A percentile compares a stretch with the other conserved stretches of the same genome.
Conservation (phyloP, 257 asterid species). For the Penstemon eatonii region DNA sequence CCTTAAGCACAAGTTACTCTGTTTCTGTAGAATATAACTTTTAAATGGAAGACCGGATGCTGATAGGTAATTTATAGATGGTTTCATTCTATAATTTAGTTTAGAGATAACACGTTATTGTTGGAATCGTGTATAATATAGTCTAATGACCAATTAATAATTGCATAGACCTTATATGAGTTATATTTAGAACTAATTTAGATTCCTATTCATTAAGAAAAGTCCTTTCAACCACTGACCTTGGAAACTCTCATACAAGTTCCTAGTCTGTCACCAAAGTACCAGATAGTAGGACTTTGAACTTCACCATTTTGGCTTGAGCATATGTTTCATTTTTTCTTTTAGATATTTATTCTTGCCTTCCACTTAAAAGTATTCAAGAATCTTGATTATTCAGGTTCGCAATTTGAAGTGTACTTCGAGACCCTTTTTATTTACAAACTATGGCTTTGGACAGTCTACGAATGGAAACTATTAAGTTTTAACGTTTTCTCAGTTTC, state of each 20-base stretch:
- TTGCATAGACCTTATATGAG: neutral
- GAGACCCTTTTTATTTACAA: neutral
- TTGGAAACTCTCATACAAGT: neutral
- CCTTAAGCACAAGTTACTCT: constrained; percentile 5
- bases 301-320: neutral
- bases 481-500: constrained; percentile 4
- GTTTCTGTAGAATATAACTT: constrained; percentile 1
- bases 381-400: neutral
- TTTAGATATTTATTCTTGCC: neutral
- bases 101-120: neutral
- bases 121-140: constrained; percentile 1
- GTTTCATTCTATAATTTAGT: neutral
- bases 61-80: constrained; percentile 10
- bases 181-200: no score
- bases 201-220: neutral
- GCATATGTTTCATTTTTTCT: neutral
- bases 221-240: neutral
- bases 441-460: neutral
- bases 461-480: neutral
- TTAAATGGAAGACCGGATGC: neutral
- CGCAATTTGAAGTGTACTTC: neutral
- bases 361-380: no score
- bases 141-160: neutral
- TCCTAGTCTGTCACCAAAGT: neutral
- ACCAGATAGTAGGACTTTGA: neutral